Evolutionary conservation across 176 grass and related monocot genomes (phyloP).

Genomic region (Oryza brachyantha): DNA sequence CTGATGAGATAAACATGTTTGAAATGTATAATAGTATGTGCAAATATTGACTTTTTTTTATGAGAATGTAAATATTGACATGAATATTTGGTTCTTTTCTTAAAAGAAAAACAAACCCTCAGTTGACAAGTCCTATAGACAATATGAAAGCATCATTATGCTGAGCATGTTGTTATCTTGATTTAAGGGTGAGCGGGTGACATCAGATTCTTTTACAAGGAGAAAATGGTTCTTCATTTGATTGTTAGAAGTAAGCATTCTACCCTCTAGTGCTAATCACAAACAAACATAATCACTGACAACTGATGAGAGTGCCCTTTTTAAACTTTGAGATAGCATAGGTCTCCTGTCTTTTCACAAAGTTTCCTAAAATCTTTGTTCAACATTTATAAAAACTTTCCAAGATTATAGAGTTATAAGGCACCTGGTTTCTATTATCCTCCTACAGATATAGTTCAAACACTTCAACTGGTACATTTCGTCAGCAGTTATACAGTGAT

Average conservation of each 20-base stretch:
- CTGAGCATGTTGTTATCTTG: not conserved
- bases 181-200: not conserved
- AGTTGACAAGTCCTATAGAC: not conserved
- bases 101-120: not conserved
- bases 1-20: not conserved
- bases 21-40: not conserved
- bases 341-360: not conserved
- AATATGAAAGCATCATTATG: not conserved
- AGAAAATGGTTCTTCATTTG: not conserved
- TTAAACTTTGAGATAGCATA: not conserved
- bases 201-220: not conserved
- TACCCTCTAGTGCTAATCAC: not conserved
- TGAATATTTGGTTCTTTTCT: not conserved
- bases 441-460: not conserved
- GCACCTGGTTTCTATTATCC: not conserved
- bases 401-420: not conserved
- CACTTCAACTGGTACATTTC: not conserved
- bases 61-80: not conserved
- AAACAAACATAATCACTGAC: not conserved
- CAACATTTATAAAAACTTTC: not conserved
- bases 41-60: too few relatives aligned
- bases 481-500: not conserved
- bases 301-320: not conserved
- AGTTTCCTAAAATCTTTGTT: not conserved
- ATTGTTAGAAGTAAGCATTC: constrained; percentile 22